Base-by-base conservation (phyloP, 1,139 yeast genomes). In the Suhomyces guaymorum region DNA sequence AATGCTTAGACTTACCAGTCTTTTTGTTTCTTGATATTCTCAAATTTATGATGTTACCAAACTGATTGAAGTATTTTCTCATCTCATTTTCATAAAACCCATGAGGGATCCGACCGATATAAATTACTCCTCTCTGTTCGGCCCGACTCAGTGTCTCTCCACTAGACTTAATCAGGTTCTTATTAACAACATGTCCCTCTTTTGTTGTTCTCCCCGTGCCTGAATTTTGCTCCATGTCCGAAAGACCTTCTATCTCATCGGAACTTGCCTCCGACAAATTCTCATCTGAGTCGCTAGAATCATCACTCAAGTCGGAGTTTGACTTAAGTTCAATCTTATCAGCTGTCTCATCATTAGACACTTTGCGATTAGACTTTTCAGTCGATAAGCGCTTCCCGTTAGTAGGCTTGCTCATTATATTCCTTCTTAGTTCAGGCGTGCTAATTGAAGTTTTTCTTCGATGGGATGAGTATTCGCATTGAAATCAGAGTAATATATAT, bases 1-100 rank as follows among this genome's bases (percentile, higher is more conserved):
- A 94, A 62, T 90, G 97, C 66, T 89, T 90, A 14, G 96, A 82
- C 43, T 82, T 80, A 30, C 98, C 98, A 3, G 95, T 82, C 59
- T 82, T 85, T 59, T 85, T 89, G 69, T 87, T 90, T 57, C 97
- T 78, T 26, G 96, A 86, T 41, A 92, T 64, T 49, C 92, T 79
- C 38, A 89, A 72, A 49, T 88, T 80, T 34, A 78, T 70, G 42
- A 92, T 80, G 28, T 77, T 80, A 41, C 98, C 98, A 64, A 92
- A 92, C 64, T 92, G 98, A 34, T 77, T 63, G 57, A 92, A 92
- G 64, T 92, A 92, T 52, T 78, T 75, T 46, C 74, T 74, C 75
- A 84, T 71, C 63, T 92, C 96, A 26, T 65, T 69, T 61, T 92
- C 97, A 53, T 88, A 82, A 67, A 92, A 89, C 33, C 96, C 96